Conservation (phyloP, 768 basidiomycete genomes). For the Wakefieldia striispora region DNA sequence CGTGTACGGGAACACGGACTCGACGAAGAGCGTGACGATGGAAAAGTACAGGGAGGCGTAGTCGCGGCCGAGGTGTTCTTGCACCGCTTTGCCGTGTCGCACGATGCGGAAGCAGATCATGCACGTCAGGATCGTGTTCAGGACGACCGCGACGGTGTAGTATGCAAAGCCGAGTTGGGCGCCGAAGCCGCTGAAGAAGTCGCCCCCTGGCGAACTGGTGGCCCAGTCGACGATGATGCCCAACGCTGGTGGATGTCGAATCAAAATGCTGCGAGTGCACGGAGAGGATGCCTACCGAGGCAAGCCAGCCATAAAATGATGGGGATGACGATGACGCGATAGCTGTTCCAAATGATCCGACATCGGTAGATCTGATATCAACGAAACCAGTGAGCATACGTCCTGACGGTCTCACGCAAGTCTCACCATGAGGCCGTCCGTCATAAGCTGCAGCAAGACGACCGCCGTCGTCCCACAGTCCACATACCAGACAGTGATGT, state of each 20-base stretch:
- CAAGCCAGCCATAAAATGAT: slow-evolving; percentile 6
- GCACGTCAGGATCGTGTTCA: slow-evolving; percentile 2
- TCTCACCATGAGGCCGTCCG: slow-evolving; percentile 34
- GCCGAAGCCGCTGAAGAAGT: slow-evolving; percentile 4
- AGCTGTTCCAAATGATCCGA: slow-evolving; percentile 30
- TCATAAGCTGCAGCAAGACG: slow-evolving; percentile 27
- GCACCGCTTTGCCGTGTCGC: background rate
- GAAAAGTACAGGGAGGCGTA: background rate
- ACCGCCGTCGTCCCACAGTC: slow-evolving; percentile 26
- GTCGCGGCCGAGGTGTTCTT: background rate
- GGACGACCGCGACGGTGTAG: slow-evolving; percentile 7
- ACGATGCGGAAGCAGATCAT: slow-evolving; percentile 11
- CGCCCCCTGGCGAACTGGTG: background rate
- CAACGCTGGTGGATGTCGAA: background rate
- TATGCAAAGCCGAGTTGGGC: slow-evolving; percentile 12
- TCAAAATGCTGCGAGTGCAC: background rate
- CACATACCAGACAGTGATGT: slow-evolving; percentile 20
- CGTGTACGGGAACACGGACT: slow-evolving; percentile 12
- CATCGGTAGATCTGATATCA: slow-evolving; percentile 33
- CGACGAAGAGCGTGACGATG: slow-evolving; percentile 6
- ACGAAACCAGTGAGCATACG: too few relatives aligned
- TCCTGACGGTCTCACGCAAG: background rate
- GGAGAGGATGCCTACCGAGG: background rate
- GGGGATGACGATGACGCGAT: slow-evolving; percentile 2
- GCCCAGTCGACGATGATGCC: background rate